phyloP scores from a whole-genome alignment of 116 monocot genomes.

The Trichopus zeylanicus region DNA sequence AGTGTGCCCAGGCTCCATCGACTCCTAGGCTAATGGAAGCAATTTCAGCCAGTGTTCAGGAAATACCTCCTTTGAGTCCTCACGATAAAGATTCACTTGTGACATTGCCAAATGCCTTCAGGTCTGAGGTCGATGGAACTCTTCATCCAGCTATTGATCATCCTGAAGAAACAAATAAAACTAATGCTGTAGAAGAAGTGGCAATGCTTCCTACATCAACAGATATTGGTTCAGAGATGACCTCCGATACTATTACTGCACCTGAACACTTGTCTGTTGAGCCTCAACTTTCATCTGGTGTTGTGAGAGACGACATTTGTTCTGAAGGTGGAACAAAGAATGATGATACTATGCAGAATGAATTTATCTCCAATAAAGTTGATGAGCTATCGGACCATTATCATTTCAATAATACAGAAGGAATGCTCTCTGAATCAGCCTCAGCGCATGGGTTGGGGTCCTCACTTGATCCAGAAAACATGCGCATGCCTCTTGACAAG shows the following conservation, averaged over 20 bases:
- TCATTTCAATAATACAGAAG: conserved; percentile 9
- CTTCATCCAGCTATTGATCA: conserved; percentile 21
- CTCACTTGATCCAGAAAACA: background rate
- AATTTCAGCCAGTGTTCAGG: conserved; percentile 43
- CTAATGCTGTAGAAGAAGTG: background rate
- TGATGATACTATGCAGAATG: conserved; percentile 3
- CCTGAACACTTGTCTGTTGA: background rate
- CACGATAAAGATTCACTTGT: conserved; percentile 31
- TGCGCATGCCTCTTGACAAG: background rate
- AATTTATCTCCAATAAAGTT: conserved; percentile 1
- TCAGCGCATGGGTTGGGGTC: background rate
- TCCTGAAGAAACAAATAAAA: conserved; percentile 9
- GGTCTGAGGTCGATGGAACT: conserved; percentile 7
- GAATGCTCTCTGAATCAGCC: conserved; percentile 2
- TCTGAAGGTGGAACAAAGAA: background rate
- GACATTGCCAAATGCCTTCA: conserved; percentile 20
- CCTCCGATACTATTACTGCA: background rate
- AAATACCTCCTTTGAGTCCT: conserved; percentile 35
- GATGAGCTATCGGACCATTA: conserved; percentile 5
- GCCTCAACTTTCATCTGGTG: background rate
- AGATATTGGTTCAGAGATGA: conserved; percentile 1
- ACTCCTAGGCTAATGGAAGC: conserved; percentile 76
- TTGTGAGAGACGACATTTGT: conserved; percentile 4
- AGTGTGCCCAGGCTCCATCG: conserved; percentile 69
- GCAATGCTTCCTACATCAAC: conserved; percentile 4